Conservation (phyloP, 1,284 basidiomycete genomes). For the Ustilago xerochloae region DNA sequence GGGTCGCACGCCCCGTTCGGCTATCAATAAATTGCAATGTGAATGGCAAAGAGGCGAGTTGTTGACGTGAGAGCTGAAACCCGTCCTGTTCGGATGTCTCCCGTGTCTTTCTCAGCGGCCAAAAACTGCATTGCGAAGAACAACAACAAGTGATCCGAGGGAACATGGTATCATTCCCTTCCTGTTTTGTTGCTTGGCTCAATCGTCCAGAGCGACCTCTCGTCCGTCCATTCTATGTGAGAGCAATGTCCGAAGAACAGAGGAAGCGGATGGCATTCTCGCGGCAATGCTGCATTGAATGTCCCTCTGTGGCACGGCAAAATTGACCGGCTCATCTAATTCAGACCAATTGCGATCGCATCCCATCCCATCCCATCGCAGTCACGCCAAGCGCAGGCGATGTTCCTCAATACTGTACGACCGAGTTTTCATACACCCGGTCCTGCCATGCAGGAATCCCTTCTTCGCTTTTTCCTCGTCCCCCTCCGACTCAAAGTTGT, state of each 20-base stretch:
- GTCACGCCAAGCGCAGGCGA: constrained; percentile 1
- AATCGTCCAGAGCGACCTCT: neutral
- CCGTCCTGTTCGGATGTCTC: neutral
- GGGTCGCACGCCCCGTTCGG: neutral
- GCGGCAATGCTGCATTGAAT: neutral
- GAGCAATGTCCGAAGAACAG: neutral
- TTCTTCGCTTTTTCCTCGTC: neutral
- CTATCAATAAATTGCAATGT: too few species aligned
- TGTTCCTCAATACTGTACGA: neutral
- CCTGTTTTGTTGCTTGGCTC: neutral
- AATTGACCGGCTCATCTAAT: neutral
- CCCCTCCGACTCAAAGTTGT: too few species aligned
- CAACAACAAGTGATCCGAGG: neutral
- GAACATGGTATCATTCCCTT: neutral
- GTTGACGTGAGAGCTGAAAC: constrained; percentile 1
- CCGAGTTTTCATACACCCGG: neutral
- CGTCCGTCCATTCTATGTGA: neutral
- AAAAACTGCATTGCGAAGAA: neutral
- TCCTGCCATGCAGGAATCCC: neutral
- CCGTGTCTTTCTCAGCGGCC: neutral
- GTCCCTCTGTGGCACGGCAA: neutral
- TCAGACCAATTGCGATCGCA: neutral
- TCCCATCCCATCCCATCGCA: neutral
- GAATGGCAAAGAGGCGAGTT: neutral
- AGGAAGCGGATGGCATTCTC: too few species aligned